phyloP scores from a whole-genome alignment of 1,139 yeast species.

The Kodamaea sp. region DNA sequence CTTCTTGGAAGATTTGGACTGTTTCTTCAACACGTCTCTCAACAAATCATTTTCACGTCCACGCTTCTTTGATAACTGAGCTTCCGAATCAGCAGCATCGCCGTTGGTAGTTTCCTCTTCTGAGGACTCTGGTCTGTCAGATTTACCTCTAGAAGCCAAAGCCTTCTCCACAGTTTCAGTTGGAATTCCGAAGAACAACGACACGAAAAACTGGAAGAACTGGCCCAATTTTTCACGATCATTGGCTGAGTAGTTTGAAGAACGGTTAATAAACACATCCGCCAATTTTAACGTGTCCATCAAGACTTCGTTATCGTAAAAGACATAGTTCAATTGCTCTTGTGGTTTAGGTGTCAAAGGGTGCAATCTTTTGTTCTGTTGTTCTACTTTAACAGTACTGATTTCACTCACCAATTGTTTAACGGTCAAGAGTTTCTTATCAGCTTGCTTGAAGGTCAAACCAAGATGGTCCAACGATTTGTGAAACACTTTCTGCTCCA shows the following conservation, averaged over 20 bases:
- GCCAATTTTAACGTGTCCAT: constrained; percentile 73
- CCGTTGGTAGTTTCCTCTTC: constrained; percentile 16
- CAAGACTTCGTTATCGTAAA: constrained; percentile 67
- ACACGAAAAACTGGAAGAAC: constrained; percentile 69
- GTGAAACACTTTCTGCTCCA: constrained; percentile 92
- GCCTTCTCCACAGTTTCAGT: constrained; percentile 32
- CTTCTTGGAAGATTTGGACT: constrained; percentile 48
- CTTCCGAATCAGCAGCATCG: constrained; percentile 11
- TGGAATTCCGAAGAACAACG: constrained; percentile 64
- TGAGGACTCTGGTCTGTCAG: constrained; percentile 13
- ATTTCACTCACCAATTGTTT: constrained; percentile 90
- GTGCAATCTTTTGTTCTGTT: constrained; percentile 70
- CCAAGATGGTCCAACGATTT: constrained; percentile 96
- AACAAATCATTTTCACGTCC: constrained; percentile 66
- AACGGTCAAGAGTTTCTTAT: constrained; percentile 85
- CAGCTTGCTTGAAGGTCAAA: constrained; percentile 92
- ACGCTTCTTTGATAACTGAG: constrained; percentile 43
- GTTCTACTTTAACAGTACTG: constrained; percentile 89
- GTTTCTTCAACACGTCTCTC: constrained; percentile 71
- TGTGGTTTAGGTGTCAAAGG: constrained; percentile 87
- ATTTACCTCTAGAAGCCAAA: constrained; percentile 22
- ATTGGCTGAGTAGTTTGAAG: constrained; percentile 72
- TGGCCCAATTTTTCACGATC: constrained; percentile 80
- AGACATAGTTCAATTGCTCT: constrained; percentile 71
- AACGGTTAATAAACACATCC: constrained; percentile 66